Conservation (phyloP, 2,329 filamentous ascomycete genomes). For the Alternaria burnsii region DNA sequence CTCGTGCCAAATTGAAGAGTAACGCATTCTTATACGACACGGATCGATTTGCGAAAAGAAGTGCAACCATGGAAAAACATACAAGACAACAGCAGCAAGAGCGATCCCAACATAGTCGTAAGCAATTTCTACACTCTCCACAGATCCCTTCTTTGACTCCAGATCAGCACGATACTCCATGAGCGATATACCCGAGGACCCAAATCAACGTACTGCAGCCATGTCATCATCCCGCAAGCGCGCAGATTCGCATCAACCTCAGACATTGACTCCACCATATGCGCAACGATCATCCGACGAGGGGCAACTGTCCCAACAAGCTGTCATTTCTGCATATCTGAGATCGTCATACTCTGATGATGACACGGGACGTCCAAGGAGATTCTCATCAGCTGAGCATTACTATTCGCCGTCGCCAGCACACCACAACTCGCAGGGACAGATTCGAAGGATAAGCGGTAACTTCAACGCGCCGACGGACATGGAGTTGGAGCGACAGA, state of each 20-base stretch:
- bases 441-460: slow-evolving; percentile 31
- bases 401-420: slow-evolving; percentile 11
- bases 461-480: slow-evolving; percentile 42
- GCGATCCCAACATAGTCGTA: slow-evolving; percentile 14
- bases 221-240: slow-evolving; percentile 18
- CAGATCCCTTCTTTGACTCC: neutral
- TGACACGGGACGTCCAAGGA: slow-evolving; percentile 10
- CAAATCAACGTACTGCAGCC: slow-evolving; percentile 1
- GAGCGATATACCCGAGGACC: slow-evolving; percentile 12
- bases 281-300: slow-evolving; percentile 3
- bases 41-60: neutral
- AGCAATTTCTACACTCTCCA: neutral
- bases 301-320: slow-evolving; percentile 10
- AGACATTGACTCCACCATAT: neutral
- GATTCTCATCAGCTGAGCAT: slow-evolving; percentile 17
- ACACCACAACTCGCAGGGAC: slow-evolving; percentile 15
- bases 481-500: slow-evolving; percentile 32
- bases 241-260: slow-evolving; percentile 23
- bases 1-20: neutral
- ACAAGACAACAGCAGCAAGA: slow-evolving; percentile 14
- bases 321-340: slow-evolving; percentile 12
- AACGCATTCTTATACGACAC: slow-evolving; percentile 1
- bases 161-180: slow-evolving; percentile 11
- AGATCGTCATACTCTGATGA: slow-evolving; percentile 17
- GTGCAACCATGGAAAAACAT: slow-evolving; percentile 12